Evolutionary conservation across 805 yeast genomes (phyloP).

Genomic region (Alloascoidea africana): DNA sequence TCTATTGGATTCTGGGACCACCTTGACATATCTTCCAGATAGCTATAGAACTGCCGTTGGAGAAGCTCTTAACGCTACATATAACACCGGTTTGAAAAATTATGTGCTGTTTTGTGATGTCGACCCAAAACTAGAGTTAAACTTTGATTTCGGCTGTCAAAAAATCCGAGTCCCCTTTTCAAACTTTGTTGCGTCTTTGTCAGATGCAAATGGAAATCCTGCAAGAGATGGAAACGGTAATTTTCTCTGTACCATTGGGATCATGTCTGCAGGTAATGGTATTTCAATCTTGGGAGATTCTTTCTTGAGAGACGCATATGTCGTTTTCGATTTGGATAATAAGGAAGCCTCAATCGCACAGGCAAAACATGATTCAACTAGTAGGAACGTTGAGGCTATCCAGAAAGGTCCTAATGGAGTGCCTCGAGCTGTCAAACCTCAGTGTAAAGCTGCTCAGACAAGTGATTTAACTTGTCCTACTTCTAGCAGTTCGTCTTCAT

Average conservation of each 20-base stretch:
- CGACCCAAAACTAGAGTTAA: background rate
- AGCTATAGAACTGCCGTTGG: background rate
- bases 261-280: constrained; percentile 10
- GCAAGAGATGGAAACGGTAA: too few relatives aligned
- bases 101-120: too few relatives aligned
- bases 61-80: background rate
- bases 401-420: too few relatives aligned
- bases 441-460: too few relatives aligned
- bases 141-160: background rate
- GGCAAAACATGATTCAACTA: too few relatives aligned
- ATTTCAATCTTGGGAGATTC: constrained; percentile 32
- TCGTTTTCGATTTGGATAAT: constrained; percentile 37
- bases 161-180: background rate
- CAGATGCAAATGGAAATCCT: background rate
- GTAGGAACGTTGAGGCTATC: too few relatives aligned
- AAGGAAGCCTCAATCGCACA: constrained; percentile 31
- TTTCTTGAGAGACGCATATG: constrained; percentile 33
- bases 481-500: too few relatives aligned
- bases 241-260: background rate
- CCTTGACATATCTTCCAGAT: constrained; percentile 31
- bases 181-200: background rate
- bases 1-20: constrained; percentile 44
- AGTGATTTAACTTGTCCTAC: too few relatives aligned
- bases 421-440: too few relatives aligned
- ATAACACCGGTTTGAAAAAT: too few relatives aligned